Percentiles rank a stretch among this genome's conserved stretches.
Evolutionary conservation across 768 basidiomycete species (phyloP).

Genomic region (Leucocoprinus birnbaumii): DNA sequence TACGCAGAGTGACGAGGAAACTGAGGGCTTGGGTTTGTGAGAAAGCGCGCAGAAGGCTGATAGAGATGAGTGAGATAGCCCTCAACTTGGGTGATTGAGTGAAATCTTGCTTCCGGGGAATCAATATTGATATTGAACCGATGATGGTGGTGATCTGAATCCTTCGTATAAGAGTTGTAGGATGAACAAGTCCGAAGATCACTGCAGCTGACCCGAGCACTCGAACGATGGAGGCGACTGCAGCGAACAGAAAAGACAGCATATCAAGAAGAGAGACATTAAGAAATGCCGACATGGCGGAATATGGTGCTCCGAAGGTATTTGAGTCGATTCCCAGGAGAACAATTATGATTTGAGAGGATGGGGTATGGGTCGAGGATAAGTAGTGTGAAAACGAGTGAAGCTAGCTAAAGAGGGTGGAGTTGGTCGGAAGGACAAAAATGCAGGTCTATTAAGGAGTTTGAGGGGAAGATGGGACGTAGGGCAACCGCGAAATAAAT

Average conservation of each 20-base stretch:
- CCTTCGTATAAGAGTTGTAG: not conserved
- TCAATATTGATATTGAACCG: not conserved
- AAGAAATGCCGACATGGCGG: not conserved
- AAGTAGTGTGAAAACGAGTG: too few species aligned
- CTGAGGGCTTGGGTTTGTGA: not conserved
- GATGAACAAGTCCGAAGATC: not conserved
- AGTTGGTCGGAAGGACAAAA: too few species aligned
- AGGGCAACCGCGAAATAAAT: too few species aligned
- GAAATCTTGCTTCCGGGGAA: not conserved
- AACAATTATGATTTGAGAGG: too few species aligned
- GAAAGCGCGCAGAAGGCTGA: not conserved
- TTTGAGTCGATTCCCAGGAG: too few species aligned
- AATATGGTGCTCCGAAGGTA: too few species aligned
- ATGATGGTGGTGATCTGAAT: not conserved
- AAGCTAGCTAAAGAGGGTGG: too few species aligned
- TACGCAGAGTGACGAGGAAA: not conserved
- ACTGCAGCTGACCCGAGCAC: not conserved
- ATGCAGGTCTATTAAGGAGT: too few species aligned
- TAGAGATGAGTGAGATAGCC: not conserved
- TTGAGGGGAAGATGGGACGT: too few species aligned
- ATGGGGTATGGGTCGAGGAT: too few species aligned
- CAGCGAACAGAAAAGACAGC: not conserved
- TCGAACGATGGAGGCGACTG: not conserved
- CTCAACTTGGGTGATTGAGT: not conserved
- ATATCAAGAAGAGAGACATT: not conserved